These are phyloP conservation scores for Fusarium floridanum DNA, from an alignment of 2,329 filamentous ascomycete species.

Conservation along the genomic window DNA sequence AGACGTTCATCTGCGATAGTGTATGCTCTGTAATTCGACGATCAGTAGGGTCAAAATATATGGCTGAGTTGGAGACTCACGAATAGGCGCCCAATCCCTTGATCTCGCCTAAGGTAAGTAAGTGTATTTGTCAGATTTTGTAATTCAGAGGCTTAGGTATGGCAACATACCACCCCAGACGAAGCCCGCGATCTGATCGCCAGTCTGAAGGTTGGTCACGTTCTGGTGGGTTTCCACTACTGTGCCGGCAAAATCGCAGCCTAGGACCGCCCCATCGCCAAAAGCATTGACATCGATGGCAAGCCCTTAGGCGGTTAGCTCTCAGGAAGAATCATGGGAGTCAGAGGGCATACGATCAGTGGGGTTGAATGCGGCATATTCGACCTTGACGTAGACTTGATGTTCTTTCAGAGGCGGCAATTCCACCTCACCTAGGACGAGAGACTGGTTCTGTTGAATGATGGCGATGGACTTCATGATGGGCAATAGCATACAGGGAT, in stretches of 20 bases:
- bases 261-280: constrained; percentile 52
- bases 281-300: constrained; percentile 54
- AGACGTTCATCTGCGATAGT: constrained; percentile 55
- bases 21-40: constrained; percentile 46
- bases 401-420: constrained; percentile 27
- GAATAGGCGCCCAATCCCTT: constrained; percentile 52
- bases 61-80: background rate
- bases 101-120: constrained; percentile 28
- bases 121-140: background rate
- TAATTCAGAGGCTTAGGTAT: background rate
- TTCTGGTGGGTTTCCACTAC: constrained; percentile 49
- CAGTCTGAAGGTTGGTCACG: constrained; percentile 24
- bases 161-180: constrained; percentile 46
- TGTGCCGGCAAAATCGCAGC: constrained; percentile 53
- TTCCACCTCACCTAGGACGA: background rate
- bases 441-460: constrained; percentile 9
- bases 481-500: background rate
- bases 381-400: constrained; percentile 41
- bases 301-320: constrained; percentile 34
- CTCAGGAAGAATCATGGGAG: background rate
- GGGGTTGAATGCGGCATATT: constrained; percentile 44
- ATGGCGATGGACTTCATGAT: constrained; percentile 17
- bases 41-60: background rate
- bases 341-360: constrained; percentile 35
- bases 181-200: constrained; percentile 38